A percentile compares a stretch with the other conserved stretches of the same genome.
phyloP scores from a whole-genome alignment of 108 stramenopile species.

The Nitzschia inconspicua region DNA sequence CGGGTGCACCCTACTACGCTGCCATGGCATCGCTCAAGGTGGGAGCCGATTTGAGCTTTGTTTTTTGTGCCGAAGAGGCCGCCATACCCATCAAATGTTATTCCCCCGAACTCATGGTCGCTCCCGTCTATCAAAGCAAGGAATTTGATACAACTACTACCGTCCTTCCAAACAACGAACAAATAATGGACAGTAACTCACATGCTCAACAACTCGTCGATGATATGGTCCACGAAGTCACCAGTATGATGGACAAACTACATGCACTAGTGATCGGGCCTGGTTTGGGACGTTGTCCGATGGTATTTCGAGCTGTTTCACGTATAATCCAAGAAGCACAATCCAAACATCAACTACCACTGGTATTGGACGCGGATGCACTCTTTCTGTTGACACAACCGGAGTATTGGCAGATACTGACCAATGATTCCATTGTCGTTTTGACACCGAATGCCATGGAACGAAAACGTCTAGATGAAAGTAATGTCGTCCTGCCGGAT shows the following conservation, averaged over 20 bases:
- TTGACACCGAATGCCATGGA: slow-evolving; percentile 96
- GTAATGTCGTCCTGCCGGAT: background rate
- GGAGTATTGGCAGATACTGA: slow-evolving; percentile 36
- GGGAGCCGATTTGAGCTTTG: slow-evolving; percentile 95
- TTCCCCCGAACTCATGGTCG: slow-evolving; percentile 90
- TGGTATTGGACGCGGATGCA: slow-evolving; percentile 96
- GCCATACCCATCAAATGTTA: slow-evolving; percentile 94
- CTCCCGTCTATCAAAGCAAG: slow-evolving; percentile 69
- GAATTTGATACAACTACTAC: slow-evolving; percentile 48
- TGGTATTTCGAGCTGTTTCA: slow-evolving; percentile 56
- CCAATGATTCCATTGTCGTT: slow-evolving; percentile 41
- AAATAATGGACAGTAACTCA: background rate
- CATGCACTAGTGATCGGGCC: slow-evolving; percentile 92
- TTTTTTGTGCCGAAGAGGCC: slow-evolving; percentile 91
- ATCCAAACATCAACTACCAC: slow-evolving; percentile 33
- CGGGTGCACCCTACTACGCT: slow-evolving; percentile 98
- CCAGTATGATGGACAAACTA: slow-evolving; percentile 42
- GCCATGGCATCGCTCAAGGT: slow-evolving; percentile 79
- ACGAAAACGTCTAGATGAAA: slow-evolving; percentile 56
- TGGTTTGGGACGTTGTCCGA: slow-evolving; percentile 85
- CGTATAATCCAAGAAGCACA: slow-evolving; percentile 61
- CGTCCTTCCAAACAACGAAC: background rate
- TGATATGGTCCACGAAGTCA: slow-evolving; percentile 55
- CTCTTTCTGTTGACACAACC: slow-evolving; percentile 78
- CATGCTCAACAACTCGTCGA: slow-evolving; percentile 9